Evolutionary conservation across 495 filamentous ascomycete species (phyloP).

Genomic region (Penicillium fimorum): DNA sequence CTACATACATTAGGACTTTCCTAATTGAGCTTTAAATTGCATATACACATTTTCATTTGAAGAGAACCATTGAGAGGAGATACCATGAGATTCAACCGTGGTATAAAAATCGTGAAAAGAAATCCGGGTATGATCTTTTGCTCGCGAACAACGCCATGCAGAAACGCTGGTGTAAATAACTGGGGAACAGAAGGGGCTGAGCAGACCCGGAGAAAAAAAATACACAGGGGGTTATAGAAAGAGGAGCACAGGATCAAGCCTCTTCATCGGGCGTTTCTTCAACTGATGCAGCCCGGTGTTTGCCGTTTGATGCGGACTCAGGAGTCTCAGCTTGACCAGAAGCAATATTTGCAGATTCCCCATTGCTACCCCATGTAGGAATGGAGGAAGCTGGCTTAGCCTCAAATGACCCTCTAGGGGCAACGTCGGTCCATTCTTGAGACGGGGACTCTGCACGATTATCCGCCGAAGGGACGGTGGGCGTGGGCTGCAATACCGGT

Average conservation of each 20-base stretch:
- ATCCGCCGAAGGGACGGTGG: slow-evolving; percentile 14
- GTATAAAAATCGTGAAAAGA: slow-evolving; percentile 14
- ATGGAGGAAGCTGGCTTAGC: slow-evolving; percentile 11
- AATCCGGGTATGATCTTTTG: slow-evolving; percentile 36
- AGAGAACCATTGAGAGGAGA: background rate
- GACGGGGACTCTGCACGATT: slow-evolving; percentile 30
- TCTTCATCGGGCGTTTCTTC: slow-evolving; percentile 49
- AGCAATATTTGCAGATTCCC: slow-evolving; percentile 1
- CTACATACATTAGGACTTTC: background rate
- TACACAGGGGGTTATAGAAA: slow-evolving; percentile 5
- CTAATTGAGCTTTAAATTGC: background rate
- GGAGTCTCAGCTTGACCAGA: slow-evolving; percentile 3
- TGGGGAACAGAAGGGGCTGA: slow-evolving; percentile 10
- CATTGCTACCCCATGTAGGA: slow-evolving; percentile 19
- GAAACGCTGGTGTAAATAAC: slow-evolving; percentile 21
- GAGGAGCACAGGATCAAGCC: slow-evolving; percentile 9
- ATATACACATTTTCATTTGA: slow-evolving; percentile 5
- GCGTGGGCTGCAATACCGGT: slow-evolving; percentile 4
- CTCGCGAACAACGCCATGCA: slow-evolving; percentile 33
- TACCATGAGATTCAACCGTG: slow-evolving; percentile 8
- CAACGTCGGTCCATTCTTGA: slow-evolving; percentile 41
- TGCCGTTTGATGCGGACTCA: slow-evolving; percentile 40
- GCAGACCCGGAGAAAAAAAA: slow-evolving; percentile 2
- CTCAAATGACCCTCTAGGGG: slow-evolving; percentile 24
- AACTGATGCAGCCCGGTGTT: slow-evolving; percentile 47